Percentiles rank a stretch among this genome's conserved stretches.
Conservation (phyloP, 495 filamentous ascomycete species). For the Xylaria longipes region DNA sequence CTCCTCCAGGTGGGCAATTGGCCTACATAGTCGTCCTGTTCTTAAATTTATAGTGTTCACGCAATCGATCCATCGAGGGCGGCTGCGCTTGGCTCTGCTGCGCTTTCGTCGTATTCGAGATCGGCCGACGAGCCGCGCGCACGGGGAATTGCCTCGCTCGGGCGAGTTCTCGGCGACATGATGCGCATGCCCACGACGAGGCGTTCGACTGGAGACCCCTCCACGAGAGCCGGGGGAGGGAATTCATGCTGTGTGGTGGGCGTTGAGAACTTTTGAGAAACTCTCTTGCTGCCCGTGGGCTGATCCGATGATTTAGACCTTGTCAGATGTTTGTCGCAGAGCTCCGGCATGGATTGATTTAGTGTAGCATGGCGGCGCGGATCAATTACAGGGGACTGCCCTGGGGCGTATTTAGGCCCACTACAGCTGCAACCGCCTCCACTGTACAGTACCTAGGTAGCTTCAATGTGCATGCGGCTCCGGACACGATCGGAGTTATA, state of each 20-base stretch:
- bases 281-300: background rate
- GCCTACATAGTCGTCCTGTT: constrained; percentile 65
- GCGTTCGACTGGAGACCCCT: constrained; percentile 27
- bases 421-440: constrained; percentile 9
- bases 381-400: constrained; percentile 23
- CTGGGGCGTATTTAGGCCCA: constrained; percentile 5
- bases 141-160: constrained; percentile 26
- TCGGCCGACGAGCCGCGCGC: constrained; percentile 20
- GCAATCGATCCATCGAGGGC: constrained; percentile 61
- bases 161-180: constrained; percentile 34
- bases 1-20: background rate
- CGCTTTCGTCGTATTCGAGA: constrained; percentile 33
- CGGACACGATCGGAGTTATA: background rate
- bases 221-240: constrained; percentile 34
- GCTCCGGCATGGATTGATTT: constrained; percentile 8
- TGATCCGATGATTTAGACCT: constrained; percentile 26
- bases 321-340: constrained; percentile 28
- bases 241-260: constrained; percentile 37
- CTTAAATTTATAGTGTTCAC: constrained; percentile 60
- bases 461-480: background rate
- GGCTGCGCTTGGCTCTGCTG: constrained; percentile 30
- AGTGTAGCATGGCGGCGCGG: background rate
- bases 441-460: too few relatives aligned
- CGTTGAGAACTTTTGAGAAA: constrained; percentile 7
- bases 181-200: constrained; percentile 40